Percentiles rank a stretch among this genome's conserved stretches.
Conservation (phyloP, 768 basidiomycete genomes). For the Nevesoporus exiguus region DNA sequence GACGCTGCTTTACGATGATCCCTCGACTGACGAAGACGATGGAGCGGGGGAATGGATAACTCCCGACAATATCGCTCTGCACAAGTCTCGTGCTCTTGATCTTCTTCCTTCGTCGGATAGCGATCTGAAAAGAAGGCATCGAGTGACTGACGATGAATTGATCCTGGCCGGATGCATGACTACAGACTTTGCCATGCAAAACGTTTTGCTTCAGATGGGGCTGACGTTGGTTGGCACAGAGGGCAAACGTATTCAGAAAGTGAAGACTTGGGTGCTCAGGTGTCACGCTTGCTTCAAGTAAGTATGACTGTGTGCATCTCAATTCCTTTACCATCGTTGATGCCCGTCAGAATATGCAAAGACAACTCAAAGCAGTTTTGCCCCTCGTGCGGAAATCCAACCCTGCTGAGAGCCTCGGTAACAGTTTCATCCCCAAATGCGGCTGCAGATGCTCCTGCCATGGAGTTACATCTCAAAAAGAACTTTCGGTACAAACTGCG, state of each 20-base stretch:
- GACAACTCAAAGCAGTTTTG: slow-evolving; percentile 95
- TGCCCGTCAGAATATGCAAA: slow-evolving; percentile 77
- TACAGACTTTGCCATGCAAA: slow-evolving; percentile 99
- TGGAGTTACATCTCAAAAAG: slow-evolving; percentile 90
- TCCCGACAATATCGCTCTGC: slow-evolving; percentile 74
- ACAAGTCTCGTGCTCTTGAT: slow-evolving; percentile 86
- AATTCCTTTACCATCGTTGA: background rate
- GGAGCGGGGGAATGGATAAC: slow-evolving; percentile 98
- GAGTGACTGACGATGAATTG: slow-evolving; percentile 35
- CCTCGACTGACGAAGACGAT: slow-evolving; percentile 70
- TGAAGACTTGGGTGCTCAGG: slow-evolving; percentile 93
- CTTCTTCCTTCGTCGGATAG: slow-evolving; percentile 60
- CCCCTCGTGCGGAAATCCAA: slow-evolving; percentile 93
- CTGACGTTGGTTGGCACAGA: slow-evolving; percentile 85
- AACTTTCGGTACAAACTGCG: slow-evolving; percentile 94
- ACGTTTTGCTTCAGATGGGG: slow-evolving; percentile 92
- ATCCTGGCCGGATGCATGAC: slow-evolving; percentile 90
- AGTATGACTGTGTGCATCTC: slow-evolving; percentile 32
- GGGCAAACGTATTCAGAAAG: slow-evolving; percentile 84
- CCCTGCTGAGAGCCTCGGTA: slow-evolving; percentile 86
- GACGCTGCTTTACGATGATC: slow-evolving; percentile 60
- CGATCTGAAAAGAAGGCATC: slow-evolving; percentile 31
- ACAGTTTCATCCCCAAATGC: slow-evolving; percentile 71
- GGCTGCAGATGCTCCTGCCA: slow-evolving; percentile 54
- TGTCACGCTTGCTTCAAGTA: slow-evolving; percentile 99